Percentiles rank a stretch among this genome's conserved stretches.
phyloP scores from a whole-genome alignment of 306 rosid genomes.

The Pyrus bretschneideri region DNA sequence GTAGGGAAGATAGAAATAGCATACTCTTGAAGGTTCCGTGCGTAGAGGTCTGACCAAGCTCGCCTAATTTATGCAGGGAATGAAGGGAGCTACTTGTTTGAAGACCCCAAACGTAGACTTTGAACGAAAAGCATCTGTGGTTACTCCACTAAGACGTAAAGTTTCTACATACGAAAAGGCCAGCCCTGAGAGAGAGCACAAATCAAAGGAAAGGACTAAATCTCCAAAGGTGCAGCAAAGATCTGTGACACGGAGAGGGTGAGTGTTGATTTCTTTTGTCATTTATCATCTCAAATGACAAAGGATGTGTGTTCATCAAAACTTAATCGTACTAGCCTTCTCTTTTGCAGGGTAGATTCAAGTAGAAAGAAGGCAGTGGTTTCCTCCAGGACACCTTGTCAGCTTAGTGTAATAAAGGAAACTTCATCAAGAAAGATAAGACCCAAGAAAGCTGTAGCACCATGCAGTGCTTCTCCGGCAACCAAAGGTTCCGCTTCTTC shows the following conservation, averaged over 20 bases:
- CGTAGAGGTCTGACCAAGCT: not conserved
- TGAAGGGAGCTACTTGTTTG: conserved; percentile 11
- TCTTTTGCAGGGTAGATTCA: conserved; percentile 38
- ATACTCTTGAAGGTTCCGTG: not conserved
- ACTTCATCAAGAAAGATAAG: conserved; percentile 24
- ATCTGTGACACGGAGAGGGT: conserved; percentile 36
- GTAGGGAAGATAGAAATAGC: not conserved
- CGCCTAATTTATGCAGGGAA: conserved; percentile 30
- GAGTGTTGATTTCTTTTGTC: conserved; percentile 5
- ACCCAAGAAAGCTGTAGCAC: conserved; percentile 35
- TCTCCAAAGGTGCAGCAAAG: conserved; percentile 25
- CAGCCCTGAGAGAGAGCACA: conserved; percentile 1
- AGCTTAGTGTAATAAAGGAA: conserved; percentile 40
- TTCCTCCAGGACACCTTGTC: conserved; percentile 23
- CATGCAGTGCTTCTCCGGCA: conserved; percentile 19
- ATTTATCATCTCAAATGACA: not conserved
- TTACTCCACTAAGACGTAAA: conserved; percentile 14
- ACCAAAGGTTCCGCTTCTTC: conserved; percentile 9
- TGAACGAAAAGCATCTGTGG: conserved; percentile 29
- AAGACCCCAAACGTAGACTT: conserved; percentile 10
- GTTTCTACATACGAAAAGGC: conserved; percentile 22
- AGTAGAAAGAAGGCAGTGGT: conserved; percentile 34
- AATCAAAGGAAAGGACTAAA: conserved; percentile 24
- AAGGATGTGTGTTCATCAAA: not conserved
- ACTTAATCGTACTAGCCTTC: not conserved